phyloP scores from a whole-genome alignment of 805 yeast species.

The Groenewaldozyma tartarivorans region DNA sequence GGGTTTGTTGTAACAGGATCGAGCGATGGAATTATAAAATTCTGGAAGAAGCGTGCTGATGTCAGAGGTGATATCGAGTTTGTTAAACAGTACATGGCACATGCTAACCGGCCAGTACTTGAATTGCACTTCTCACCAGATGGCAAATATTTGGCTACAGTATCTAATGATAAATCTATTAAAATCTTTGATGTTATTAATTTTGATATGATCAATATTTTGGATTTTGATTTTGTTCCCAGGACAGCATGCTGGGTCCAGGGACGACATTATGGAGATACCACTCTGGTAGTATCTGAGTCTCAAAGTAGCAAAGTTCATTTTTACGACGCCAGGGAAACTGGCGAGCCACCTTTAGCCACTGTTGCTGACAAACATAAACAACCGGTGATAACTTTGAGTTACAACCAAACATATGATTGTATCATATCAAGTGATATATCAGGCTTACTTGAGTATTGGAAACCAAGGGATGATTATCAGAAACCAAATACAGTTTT shows the following conservation, averaged over 20 bases:
- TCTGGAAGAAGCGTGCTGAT: constrained; percentile 22
- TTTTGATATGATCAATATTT: constrained; percentile 30
- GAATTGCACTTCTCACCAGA: constrained; percentile 15
- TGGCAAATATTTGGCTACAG: constrained; percentile 23
- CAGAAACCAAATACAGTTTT: constrained; percentile 23
- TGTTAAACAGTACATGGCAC: constrained; percentile 26
- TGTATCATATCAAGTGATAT: constrained; percentile 25
- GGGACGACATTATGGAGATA: constrained; percentile 4
- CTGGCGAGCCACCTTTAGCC: constrained; percentile 10
- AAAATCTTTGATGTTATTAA: constrained; percentile 29
- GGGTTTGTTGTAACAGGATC: constrained; percentile 25
- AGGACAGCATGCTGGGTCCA: constrained; percentile 21
- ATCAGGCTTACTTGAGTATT: constrained; percentile 31
- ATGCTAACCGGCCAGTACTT: constrained; percentile 13
- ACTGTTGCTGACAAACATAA: constrained; percentile 18
- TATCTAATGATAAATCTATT: constrained; percentile 16
- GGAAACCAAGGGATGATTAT: constrained; percentile 22
- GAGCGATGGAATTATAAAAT: constrained; percentile 28
- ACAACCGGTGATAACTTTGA: constrained; percentile 18
- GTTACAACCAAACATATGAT: constrained; percentile 18
- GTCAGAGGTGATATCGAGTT: constrained; percentile 19
- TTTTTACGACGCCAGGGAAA: constrained; percentile 19
- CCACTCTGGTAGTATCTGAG: constrained; percentile 17
- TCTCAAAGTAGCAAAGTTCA: constrained; percentile 12
- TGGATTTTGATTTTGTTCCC: constrained; percentile 25